Percentiles rank a stretch among this genome's conserved stretches.
phyloP scores from a whole-genome alignment of 495 filamentous ascomycete species.

The Penicillium coprophilum region DNA sequence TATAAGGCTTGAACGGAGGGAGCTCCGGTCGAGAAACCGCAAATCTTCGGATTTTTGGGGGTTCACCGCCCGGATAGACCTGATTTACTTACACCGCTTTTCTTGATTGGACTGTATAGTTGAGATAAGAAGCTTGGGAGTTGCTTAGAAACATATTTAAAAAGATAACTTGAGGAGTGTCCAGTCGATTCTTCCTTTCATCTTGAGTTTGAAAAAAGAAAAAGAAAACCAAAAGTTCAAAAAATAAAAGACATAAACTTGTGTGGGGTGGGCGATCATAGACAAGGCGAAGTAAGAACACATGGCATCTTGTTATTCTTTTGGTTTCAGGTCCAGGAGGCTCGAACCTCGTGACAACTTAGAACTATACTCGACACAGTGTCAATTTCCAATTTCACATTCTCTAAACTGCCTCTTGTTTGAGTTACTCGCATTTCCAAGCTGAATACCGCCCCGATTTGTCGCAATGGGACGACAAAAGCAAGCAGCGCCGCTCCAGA shows the following conservation, averaged over 20 bases:
- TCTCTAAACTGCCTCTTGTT: neutral
- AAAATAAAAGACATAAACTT: neutral
- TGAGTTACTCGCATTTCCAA: constrained; percentile 3
- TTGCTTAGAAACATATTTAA: neutral
- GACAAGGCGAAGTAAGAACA: constrained; percentile 40
- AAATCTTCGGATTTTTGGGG: constrained; percentile 4
- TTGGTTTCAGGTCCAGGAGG: constrained; percentile 10
- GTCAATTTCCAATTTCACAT: neutral
- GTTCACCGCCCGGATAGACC: constrained; percentile 22
- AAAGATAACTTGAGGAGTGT: neutral
- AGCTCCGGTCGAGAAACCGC: neutral
- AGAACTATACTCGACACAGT: neutral
- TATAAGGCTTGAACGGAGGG: neutral
- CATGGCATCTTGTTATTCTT: constrained; percentile 38
- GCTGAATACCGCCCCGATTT: neutral
- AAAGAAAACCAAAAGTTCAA: neutral
- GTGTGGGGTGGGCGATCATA: constrained; percentile 26
- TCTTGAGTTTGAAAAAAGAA: constrained; percentile 19
- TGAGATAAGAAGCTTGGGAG: neutral
- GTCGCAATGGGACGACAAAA: constrained; percentile 68
- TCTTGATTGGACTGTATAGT: constrained; percentile 2
- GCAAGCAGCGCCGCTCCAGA: constrained; percentile 63
- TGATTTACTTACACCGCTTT: constrained; percentile 18
- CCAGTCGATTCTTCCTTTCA: neutral
- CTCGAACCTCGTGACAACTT: neutral